Percentiles rank a stretch among this genome's conserved stretches.
These are phyloP conservation scores for Carnegiea gigantea DNA, from an alignment of 179 eudicot species.

Conservation along the genomic window DNA sequence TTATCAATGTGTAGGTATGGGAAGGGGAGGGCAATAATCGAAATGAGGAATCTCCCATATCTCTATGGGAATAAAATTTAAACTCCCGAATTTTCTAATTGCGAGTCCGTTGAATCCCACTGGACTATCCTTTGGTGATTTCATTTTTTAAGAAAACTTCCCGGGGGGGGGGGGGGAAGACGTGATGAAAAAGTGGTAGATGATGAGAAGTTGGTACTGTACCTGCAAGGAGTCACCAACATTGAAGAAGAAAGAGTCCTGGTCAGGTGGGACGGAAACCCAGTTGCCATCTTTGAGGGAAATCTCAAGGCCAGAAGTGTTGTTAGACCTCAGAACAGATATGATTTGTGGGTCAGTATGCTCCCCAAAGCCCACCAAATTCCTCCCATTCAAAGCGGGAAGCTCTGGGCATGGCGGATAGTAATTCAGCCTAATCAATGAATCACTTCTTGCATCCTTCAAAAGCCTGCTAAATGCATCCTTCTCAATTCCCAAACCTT, in stretches of 20 bases:
- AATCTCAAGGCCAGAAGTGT: slow-evolving; percentile 26
- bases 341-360: slow-evolving; percentile 28
- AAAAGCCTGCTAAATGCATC: slow-evolving; percentile 18
- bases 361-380: slow-evolving; percentile 26
- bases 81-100: too few species aligned
- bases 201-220: neutral
- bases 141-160: too few species aligned
- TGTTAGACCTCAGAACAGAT: slow-evolving; percentile 20
- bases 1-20: too few species aligned
- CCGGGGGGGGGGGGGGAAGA: too few species aligned
- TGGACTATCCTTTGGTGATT: too few species aligned
- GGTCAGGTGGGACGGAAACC: slow-evolving; percentile 30
- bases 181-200: too few species aligned
- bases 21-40: too few species aligned
- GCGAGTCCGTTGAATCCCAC: too few species aligned
- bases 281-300: slow-evolving; percentile 21
- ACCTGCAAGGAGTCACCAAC: slow-evolving; percentile 24
- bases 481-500: slow-evolving; percentile 17
- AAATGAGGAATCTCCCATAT: too few species aligned
- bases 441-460: slow-evolving; percentile 23
- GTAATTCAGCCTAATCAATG: slow-evolving; percentile 20
- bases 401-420: slow-evolving; percentile 25
- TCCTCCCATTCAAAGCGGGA: neutral
- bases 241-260: slow-evolving; percentile 21
- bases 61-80: too few species aligned